Evolutionary conservation across 2,329 filamentous ascomycete species (phyloP), one percentile per base, ranked within the genome.

Genomic region (Fusarium penzigii): DNA sequence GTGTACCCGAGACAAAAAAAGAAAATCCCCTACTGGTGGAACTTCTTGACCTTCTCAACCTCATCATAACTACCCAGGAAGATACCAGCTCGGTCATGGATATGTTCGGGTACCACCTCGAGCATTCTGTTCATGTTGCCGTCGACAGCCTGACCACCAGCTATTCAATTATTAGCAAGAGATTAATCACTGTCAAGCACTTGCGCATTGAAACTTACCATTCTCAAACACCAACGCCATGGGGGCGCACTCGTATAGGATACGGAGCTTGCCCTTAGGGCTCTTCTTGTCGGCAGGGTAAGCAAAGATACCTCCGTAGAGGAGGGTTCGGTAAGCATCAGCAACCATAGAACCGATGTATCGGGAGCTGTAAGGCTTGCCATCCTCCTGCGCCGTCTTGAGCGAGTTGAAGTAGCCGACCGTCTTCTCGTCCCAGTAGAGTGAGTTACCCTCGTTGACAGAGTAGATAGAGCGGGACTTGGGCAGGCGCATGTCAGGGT

Each of bases 151-250:
- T 95, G 87, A 55, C 94, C 94, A 64, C 94, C 94, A 65, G 94
- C 90, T 94, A 67, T 48, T 7, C n/a, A 29, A 29, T 8, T 29
- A 61, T 76, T 63, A 74, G 69, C 45, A 46, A 46, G 39, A 16
- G n/a, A n/a, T n/a, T n/a, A n/a, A n/a, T n/a, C n/a, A n/a, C n/a
- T n/a, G n/a, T n/a, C n/a, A n/a, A n/a, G n/a, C n/a, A n/a, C n/a
- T n/a, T n/a, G n/a, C n/a, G n/a, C n/a, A n/a, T n/a, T n/a, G 32
- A 20, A 7, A 78, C 87, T 76, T 74, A 93, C 90, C 94, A 75
- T 99, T 97, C 77, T 99, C 94, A 73, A 99, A 97, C 7, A 99
- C 84, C 87, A 97, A 89, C 20, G 94, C 94, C 94, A 99, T 99
- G 39, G 94, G 94, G 13, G 94, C 94, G 71, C 94, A 99, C 79